phyloP scores from a whole-genome alignment of 495 filamentous ascomycete species.

The Aspergillus sclerotiicarbonarius region DNA sequence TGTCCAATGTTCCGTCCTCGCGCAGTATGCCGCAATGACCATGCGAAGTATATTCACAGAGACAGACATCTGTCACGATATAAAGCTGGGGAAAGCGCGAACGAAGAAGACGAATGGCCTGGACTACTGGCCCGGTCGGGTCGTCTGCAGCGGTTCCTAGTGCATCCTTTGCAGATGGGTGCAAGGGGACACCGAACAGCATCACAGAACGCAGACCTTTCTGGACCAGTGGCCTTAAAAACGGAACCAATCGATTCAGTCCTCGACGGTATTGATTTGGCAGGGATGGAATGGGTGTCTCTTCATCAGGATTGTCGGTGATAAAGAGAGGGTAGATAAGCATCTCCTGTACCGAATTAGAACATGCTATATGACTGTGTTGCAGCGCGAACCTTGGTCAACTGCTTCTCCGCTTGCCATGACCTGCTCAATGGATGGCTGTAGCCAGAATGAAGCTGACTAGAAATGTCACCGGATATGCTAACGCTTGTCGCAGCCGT shows the following conservation, averaged over 20 bases:
- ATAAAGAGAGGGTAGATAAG: slow-evolving; percentile 97
- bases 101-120: slow-evolving; percentile 76
- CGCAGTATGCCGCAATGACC: slow-evolving; percentile 95
- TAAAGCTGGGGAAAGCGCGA: slow-evolving; percentile 83
- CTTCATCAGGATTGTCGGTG: slow-evolving; percentile 89
- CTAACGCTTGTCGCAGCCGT: slow-evolving; percentile 92
- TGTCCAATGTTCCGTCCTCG: slow-evolving; percentile 90
- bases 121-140: slow-evolving; percentile 86
- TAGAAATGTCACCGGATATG: slow-evolving; percentile 88
- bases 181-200: slow-evolving; percentile 88
- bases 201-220: slow-evolving; percentile 92
- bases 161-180: slow-evolving; percentile 77
- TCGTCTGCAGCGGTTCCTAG: slow-evolving; percentile 93
- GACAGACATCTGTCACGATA: slow-evolving; percentile 87
- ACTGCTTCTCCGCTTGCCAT: slow-evolving; percentile 95
- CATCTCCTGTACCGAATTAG: slow-evolving; percentile 67
- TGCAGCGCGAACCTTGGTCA: slow-evolving; percentile 76
- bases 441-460: slow-evolving; percentile 93
- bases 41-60: slow-evolving; percentile 99
- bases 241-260: slow-evolving; percentile 79
- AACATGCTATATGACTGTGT: slow-evolving; percentile 1
- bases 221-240: slow-evolving; percentile 78
- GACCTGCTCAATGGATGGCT: slow-evolving; percentile 83
- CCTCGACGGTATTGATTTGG: slow-evolving; percentile 86
- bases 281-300: slow-evolving; percentile 83